Evolutionary conservation across 1,284 basidiomycete genomes (phyloP), one percentile per base, ranked within the genome.

Genomic region (Wolfiporia cocos): DNA sequence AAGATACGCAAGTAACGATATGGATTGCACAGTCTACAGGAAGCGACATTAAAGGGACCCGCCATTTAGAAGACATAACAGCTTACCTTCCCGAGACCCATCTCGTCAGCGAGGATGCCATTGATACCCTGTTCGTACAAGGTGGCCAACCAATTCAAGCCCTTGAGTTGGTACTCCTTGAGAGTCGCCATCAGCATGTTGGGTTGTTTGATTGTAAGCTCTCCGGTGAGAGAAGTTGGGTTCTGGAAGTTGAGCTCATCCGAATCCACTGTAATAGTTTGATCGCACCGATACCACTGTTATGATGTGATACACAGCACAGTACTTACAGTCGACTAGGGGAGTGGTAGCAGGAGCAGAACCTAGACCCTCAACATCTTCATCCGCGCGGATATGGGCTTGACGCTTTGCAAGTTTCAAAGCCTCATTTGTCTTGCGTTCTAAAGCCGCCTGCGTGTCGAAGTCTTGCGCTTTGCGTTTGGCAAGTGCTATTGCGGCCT

Each of bases 161-260:
- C 96, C 63, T 99, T 99, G 51, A 99, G 68, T 65, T 99, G 96
- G 63, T 99, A 99, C 65, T 99, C 96, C 66, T 99, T 99, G 43
- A 99, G 71, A 53, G 93, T 89, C 12, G 93, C 92, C 76, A 92
- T 94, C 49, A 99, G 74, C 87, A 99, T 96, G 66, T 84, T 87
- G 17, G 96, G 96, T 62, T 99, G 96, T 23, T 80, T 78, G 52
- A 96, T 86, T 3, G 85, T 88, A 57, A 95, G 69, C 24, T 86
- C 82, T 28, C 92, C 92, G 42, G 78, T 87, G 55, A 96, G 71
- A n/a, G 92, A 91, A 3, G 92, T 91, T 2, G 96, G 96, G 60
- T 99, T 99, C 67, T 98, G 92, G 81, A 99, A 99, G 68, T 99
- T 98, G 43, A 99, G 81, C 62, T 99, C 95, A 58, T 99, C 95